Evolutionary conservation across 345 rosid genomes (phyloP).

Genomic region (Eucalyptus rudis): DNA sequence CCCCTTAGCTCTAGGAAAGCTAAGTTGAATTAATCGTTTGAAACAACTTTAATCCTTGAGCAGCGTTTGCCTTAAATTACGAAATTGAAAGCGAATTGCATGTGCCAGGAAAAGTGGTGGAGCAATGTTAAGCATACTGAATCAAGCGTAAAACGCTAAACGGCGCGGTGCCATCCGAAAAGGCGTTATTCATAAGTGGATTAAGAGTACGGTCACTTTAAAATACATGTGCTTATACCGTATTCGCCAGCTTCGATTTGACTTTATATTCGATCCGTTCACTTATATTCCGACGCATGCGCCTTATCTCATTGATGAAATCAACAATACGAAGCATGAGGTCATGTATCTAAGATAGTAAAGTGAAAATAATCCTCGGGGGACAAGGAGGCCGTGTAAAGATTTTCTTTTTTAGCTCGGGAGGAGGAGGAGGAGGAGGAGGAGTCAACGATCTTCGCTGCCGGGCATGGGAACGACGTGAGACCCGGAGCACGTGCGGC

Average conservation of each 20-base stretch:
- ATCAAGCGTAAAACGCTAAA: neutral
- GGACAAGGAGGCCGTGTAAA: neutral
- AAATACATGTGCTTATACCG: too few species aligned
- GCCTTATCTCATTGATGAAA: neutral
- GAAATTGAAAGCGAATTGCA: neutral
- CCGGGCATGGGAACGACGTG: neutral
- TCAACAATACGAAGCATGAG: neutral
- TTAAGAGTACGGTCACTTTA: too few species aligned
- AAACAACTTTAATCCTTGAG: neutral
- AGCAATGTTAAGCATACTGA: neutral
- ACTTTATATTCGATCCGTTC: too few species aligned
- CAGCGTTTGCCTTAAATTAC: neutral
- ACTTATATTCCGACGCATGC: too few species aligned
- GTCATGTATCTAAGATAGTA: neutral
- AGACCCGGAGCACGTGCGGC: neutral
- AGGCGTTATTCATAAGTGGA: neutral
- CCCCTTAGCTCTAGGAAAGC: neutral
- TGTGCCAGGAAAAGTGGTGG: neutral
- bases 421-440: neutral
- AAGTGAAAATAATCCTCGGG: neutral
- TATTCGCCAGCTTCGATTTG: accelerated
- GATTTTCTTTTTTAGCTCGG: neutral
- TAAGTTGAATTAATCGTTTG: neutral
- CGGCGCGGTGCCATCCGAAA: neutral
- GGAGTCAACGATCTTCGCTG: neutral